Percentiles rank a stretch among this genome's conserved stretches.
Conservation (phyloP, 495 filamentous ascomycete genomes). For the Aspergillus heteromorphus region DNA sequence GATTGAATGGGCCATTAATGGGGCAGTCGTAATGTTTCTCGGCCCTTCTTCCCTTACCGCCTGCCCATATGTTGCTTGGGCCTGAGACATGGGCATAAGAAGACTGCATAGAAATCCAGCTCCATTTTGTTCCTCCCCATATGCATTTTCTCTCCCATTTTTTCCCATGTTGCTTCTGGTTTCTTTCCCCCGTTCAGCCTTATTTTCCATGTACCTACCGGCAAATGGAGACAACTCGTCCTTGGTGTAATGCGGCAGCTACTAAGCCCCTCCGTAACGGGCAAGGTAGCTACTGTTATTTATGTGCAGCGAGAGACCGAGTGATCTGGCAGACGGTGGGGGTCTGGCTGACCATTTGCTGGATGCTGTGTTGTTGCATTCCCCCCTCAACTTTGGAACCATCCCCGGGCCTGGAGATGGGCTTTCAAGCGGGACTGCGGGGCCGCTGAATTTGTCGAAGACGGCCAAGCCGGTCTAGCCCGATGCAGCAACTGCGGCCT, state of each 20-base stretch:
- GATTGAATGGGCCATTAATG: slow-evolving; percentile 12
- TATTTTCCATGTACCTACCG: slow-evolving; percentile 21
- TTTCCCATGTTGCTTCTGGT: slow-evolving; percentile 23
- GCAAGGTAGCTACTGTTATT: slow-evolving; percentile 10
- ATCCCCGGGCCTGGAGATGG: not conserved
- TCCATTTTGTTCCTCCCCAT: too few species aligned
- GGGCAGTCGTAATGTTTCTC: not conserved
- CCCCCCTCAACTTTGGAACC: slow-evolving; percentile 3
- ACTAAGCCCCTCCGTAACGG: slow-evolving; percentile 21
- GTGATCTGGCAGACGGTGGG: not conserved
- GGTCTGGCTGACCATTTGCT: slow-evolving; percentile 22
- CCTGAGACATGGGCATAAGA: slow-evolving; percentile 46
- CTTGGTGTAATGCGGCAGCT: slow-evolving; percentile 29
- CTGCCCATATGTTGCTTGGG: not conserved
- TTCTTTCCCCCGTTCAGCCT: slow-evolving; percentile 8
- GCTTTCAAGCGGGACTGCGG: slow-evolving; percentile 9
- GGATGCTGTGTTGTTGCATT: slow-evolving; percentile 25
- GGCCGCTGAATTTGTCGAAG: slow-evolving; percentile 10
- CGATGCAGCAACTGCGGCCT: slow-evolving; percentile 10
- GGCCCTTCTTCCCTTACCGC: not conserved
- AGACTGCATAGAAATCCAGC: slow-evolving; percentile 30
- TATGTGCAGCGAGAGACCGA: slow-evolving; percentile 6
- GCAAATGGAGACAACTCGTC: slow-evolving; percentile 28
- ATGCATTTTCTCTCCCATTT: slow-evolving; percentile 38
- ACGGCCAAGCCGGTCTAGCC: slow-evolving; percentile 8